Evolutionary conservation across 768 basidiomycete genomes (phyloP), one percentile per base, ranked within the genome.

Genomic region (Lyophyllum shimeji): DNA sequence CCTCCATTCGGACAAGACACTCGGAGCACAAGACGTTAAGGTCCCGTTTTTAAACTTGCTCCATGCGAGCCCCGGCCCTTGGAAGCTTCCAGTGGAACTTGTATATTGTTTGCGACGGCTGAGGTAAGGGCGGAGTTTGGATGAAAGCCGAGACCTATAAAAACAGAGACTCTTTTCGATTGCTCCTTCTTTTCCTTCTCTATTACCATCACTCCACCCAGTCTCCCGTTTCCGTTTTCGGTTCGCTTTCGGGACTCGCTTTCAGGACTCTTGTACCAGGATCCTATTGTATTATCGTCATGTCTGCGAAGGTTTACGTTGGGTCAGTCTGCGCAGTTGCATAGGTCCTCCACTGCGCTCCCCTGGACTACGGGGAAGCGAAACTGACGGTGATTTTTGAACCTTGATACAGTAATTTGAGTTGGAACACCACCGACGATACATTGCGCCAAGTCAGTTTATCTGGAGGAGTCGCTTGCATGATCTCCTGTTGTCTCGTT

Each of bases 391-490:
- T 69, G 65, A 69, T 72, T 77, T 40, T 75, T 77, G 74, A 69
- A 74, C 74, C 69, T 63, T 72, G 74, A 70, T 77, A 76, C 86
- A 93, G 91, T 81, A 93, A 93, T 85, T 81, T 93, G 82, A 92
- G 89, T 83, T 93, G 91, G 91, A 90, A 89, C 80, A 96, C 95
- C 73, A 95, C 85, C 72, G 94, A 96, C 84, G 94, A 96, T 40
- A 83, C 84, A 55, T 82, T 97, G 64, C 87, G 88, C 74, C 74
- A 85, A 78, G 93, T 95, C 82, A 87, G 91, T 90, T 66, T 82
- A 75, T 75, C 71, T 76, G 65, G 56, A 64, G 64, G 64, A 70
- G 52, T 58, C 51, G 63, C 60, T 65, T 59, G 63, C 65, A 62
- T 70, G 64, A 62, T 69, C 43, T 57, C 61, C 60, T 66, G 62